Percentiles rank a stretch among this genome's conserved stretches.
These are phyloP conservation scores for Pythium brachiatum DNA, from an alignment of 352 stramenopile genomes.

Conservation along the genomic window DNA sequence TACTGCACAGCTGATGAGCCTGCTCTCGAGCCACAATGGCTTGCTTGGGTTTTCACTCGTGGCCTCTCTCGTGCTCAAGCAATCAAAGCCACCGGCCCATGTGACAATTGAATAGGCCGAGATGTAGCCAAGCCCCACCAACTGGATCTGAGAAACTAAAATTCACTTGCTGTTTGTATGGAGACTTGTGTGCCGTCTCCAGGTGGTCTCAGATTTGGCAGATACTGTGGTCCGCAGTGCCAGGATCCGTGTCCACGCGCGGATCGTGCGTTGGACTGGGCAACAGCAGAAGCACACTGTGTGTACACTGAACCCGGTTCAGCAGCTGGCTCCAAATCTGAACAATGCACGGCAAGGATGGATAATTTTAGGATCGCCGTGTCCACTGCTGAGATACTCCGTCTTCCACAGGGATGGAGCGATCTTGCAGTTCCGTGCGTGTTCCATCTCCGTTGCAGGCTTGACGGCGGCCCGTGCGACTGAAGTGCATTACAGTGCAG, in stretches of 20 bases:
- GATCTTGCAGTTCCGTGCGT: neutral
- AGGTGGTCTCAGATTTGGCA: neutral
- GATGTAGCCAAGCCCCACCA: neutral
- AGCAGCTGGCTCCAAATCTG: neutral
- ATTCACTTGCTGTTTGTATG: neutral
- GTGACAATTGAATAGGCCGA: neutral
- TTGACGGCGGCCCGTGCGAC: neutral
- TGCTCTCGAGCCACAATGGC: neutral
- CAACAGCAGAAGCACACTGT: neutral
- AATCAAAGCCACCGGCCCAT: conserved; percentile 4
- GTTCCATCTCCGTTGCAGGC: neutral
- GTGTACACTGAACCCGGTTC: neutral
- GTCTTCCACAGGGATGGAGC: neutral
- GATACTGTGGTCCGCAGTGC: too few species aligned
- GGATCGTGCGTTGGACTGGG: neutral
- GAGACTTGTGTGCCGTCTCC: neutral
- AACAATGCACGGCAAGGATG: neutral
- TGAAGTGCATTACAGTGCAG: neutral
- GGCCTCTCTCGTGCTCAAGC: conserved; percentile 1
- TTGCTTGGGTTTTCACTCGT: neutral
- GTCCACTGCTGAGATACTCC: conserved; percentile 14
- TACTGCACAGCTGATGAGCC: neutral
- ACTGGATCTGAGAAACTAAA: conserved; percentile 1
- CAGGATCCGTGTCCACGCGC: neutral
- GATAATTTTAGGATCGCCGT: conserved; percentile 1